phyloP scores from a whole-genome alignment of 2,329 filamentous ascomycete genomes.

The Septoria linicola region DNA sequence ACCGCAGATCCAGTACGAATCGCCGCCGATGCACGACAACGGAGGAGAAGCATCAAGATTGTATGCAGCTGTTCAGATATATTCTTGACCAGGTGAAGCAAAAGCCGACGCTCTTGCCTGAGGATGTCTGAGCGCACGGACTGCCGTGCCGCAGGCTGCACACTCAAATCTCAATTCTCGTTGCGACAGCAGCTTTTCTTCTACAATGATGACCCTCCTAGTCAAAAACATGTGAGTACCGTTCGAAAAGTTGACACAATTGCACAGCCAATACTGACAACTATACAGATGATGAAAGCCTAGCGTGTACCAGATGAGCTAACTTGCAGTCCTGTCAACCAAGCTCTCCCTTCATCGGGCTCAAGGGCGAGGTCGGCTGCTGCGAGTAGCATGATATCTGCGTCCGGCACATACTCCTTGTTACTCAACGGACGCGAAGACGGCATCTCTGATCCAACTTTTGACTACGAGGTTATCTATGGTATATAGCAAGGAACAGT shows the following conservation, averaged over 20 bases:
- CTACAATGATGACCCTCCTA: constrained; percentile 88
- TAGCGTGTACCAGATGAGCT: constrained; percentile 93
- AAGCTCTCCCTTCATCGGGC: constrained; percentile 85
- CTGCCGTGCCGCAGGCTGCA: background rate
- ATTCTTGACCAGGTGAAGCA: background rate
- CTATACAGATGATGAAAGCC: constrained; percentile 95
- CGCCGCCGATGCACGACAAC: constrained; percentile 20
- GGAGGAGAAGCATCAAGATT: constrained; percentile 30
- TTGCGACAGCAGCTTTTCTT: constrained; percentile 45
- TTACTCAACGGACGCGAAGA: constrained; percentile 95
- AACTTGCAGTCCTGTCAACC: constrained; percentile 61
- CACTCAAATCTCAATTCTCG: constrained; percentile 11
- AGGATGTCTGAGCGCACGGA: background rate
- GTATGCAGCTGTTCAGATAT: background rate
- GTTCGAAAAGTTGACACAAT: background rate
- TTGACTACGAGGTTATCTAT: constrained; percentile 16
- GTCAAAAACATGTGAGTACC: constrained; percentile 90
- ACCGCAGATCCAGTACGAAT: constrained; percentile 13
- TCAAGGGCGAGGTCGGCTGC: constrained; percentile 77
- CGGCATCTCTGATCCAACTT: constrained; percentile 82
- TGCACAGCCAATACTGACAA: constrained; percentile 28
- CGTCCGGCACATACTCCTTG: constrained; percentile 99
- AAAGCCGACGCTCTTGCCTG: no score
- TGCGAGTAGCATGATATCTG: constrained; percentile 85
- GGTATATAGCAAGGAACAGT: background rate